Percentiles rank a stretch among this genome's conserved stretches.
Evolutionary conservation across 2,329 filamentous ascomycete genomes (phyloP).

Genomic region (Fusarium torulosum): DNA sequence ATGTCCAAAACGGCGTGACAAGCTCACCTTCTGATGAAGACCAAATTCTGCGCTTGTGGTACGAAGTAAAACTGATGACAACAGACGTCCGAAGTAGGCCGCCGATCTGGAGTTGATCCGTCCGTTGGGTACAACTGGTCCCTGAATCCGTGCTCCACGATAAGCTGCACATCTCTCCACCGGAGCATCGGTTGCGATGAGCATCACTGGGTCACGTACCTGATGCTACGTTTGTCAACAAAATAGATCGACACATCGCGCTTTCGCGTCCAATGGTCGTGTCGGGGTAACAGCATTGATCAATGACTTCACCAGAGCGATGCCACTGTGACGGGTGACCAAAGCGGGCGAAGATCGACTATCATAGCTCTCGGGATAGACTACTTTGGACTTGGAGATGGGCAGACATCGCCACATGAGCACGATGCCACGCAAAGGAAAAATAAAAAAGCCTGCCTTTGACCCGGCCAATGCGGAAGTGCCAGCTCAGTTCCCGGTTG

Average conservation of each 20-base stretch:
- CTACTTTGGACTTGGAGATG: constrained; percentile 27
- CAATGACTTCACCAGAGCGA: constrained; percentile 37
- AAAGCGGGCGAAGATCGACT: constrained; percentile 44
- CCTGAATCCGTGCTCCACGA: constrained; percentile 22
- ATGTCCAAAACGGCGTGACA: constrained; percentile 21
- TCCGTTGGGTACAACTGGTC: constrained; percentile 17
- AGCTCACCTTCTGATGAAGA: constrained; percentile 11
- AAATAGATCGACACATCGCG: constrained; percentile 40
- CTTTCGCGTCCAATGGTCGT: constrained; percentile 18
- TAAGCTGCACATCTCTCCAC: constrained; percentile 21
- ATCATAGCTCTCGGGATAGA: constrained; percentile 30
- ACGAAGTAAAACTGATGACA: constrained; percentile 16
- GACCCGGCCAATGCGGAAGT: constrained; percentile 31
- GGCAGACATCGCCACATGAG: constrained; percentile 44
- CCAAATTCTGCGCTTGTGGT: neutral
- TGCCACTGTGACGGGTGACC: constrained; percentile 36
- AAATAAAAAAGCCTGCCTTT: constrained; percentile 15
- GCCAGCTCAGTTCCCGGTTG: constrained; percentile 35
- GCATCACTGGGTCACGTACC: constrained; percentile 7
- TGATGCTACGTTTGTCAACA: constrained; percentile 24
- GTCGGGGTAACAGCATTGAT: constrained; percentile 23
- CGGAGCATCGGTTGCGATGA: constrained; percentile 24
- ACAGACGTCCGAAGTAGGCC: constrained; percentile 12
- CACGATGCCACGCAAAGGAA: constrained; percentile 31
- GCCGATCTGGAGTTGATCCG: constrained; percentile 15